A percentile compares a stretch with the other conserved stretches of the same genome.
phyloP scores from a whole-genome alignment of 495 filamentous ascomycete genomes.

The Neurospora sp. region DNA sequence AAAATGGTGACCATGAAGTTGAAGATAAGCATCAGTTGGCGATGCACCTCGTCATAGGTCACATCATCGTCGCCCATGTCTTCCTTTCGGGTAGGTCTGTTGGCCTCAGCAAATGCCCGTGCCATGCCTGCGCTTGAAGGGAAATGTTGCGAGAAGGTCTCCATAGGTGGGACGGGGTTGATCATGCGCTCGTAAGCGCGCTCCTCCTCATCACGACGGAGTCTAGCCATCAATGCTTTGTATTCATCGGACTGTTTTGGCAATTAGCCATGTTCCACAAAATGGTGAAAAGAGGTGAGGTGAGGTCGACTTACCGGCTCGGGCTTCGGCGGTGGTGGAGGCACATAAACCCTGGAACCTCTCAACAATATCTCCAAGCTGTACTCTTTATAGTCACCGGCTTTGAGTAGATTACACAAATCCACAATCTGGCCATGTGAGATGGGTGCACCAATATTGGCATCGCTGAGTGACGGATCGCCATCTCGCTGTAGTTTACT shows the following conservation, averaged over 20 bases:
- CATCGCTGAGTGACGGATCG: constrained; percentile 36
- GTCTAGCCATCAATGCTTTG: constrained; percentile 76
- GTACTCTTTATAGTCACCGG: constrained; percentile 19
- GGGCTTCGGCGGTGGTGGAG: constrained; percentile 66
- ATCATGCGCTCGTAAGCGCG: constrained; percentile 70
- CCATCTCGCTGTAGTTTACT: constrained; percentile 4
- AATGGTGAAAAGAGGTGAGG: too few relatives aligned
- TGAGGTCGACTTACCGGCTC: constrained; percentile 52
- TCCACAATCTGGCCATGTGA: constrained; percentile 70
- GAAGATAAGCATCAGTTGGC: constrained; percentile 62
- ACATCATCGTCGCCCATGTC: constrained; percentile 45
- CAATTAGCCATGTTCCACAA: constrained; percentile 7
- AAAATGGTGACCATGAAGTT: constrained; percentile 67
- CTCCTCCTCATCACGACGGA: constrained; percentile 70
- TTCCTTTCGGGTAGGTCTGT: constrained; percentile 23
- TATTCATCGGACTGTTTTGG: constrained; percentile 65
- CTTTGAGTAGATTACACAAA: constrained; percentile 47
- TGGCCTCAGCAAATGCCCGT: constrained; percentile 41
- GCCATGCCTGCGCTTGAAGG: constrained; percentile 36
- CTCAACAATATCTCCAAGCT: constrained; percentile 55
- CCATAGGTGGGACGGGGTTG: constrained; percentile 42
- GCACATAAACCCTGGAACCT: constrained; percentile 63
- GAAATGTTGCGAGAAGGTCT: constrained; percentile 51
- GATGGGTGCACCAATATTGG: constrained; percentile 56
- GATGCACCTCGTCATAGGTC: constrained; percentile 59